Evolutionary conservation across 2,329 filamentous ascomycete genomes (phyloP), one percentile per base, ranked within the genome.

Genomic region (Leptographium procerum): DNA sequence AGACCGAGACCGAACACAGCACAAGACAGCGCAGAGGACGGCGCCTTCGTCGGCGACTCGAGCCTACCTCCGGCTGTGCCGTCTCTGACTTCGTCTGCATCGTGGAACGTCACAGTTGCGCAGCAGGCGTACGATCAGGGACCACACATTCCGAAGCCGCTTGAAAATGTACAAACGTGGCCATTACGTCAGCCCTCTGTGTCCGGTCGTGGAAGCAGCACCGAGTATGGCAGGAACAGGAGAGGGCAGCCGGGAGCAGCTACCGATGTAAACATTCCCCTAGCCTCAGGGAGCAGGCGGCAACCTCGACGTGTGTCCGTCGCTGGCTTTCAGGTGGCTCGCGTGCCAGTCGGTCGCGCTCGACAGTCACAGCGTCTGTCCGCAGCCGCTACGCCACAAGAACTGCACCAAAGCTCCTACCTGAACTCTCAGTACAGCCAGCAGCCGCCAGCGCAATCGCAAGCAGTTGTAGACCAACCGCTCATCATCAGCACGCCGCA

Each of bases 401-500:
- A n/a, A 40, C 52, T 22, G 31, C 26, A 36, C 16, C 34, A 36
- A 36, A 10, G 34, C 10, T 16, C 34, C 11, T 36, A 36, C 34
- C 6, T 16, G 34, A 36, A 3, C 16, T 36, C 34, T 36, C 34
- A 4, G 51, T 3, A 36, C 33, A 14, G 50, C n/a, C 36, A 14
- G 29, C 28, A 50, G 33, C 36, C 56, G 51, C 16, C 58, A 22
- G 33, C 52, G 19, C 54, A 48, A 58, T n/a, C n/a, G n/a, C n/a
- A n/a, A n/a, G n/a, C n/a, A n/a, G n/a, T n/a, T n/a, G n/a, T n/a
- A 56, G 47, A 55, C 58, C 76, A 77, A 57, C 80, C 81, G 4
- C 71, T 84, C 29, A 84, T 84, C 57, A 83, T 84, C 66, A 84
- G 81, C 67, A 84, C 81, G 4, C 81, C 81, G 1, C 75, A 70